Evolutionary conservation across 176 grass and related monocot genomes (phyloP), one percentile per base, ranked within the genome.

Genomic region (Oryza coarctata): DNA sequence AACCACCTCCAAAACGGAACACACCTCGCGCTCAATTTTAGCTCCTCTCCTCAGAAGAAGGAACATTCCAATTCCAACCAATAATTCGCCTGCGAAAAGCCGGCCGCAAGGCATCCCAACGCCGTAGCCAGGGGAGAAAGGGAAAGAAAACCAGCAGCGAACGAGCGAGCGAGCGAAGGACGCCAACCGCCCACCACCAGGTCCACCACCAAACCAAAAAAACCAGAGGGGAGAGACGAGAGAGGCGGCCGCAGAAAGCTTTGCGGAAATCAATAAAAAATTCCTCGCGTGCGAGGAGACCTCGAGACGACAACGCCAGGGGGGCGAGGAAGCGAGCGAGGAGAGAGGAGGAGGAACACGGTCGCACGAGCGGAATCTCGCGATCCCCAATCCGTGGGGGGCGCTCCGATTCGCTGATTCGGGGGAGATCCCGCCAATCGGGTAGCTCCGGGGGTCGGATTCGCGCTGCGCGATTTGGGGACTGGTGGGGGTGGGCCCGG

Each of bases 231-330:
- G 15, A 4, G 28, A 23, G 33, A 47, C n/a, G 9, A 29, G 15
- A 4, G 30, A 43, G 43, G 20, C 17, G 22, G 62, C 61, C 43
- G 70, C 77, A 87, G 68, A 80, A 83, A 67, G 45, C 17, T 32
- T 45, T 10, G 18, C 34, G 8, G 69, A 69, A 78, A 76, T 22
- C 44, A 76, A 84, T 66, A 34, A 58, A 61, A 28, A 38, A 63
- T 26, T 81, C 69, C 45, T 87, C 78, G 85, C 85, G 71, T 87
- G 85, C 71, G 85, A 70, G 63, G 78, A 87, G 76, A 81, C 85
- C 85, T 87, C 85, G 71, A 70, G 63, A 49, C 85, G 78, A 63
- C 84, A 45, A 68, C 76, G 68, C 69, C 29, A 36, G 55, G 66
- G 11, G n/a, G 18, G 29, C 7, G 29, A 57, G 41, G 30, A 23